Base-by-base conservation (phyloP, 2,329 filamentous ascomycete genomes). In the Botrytis tulipae region DNA sequence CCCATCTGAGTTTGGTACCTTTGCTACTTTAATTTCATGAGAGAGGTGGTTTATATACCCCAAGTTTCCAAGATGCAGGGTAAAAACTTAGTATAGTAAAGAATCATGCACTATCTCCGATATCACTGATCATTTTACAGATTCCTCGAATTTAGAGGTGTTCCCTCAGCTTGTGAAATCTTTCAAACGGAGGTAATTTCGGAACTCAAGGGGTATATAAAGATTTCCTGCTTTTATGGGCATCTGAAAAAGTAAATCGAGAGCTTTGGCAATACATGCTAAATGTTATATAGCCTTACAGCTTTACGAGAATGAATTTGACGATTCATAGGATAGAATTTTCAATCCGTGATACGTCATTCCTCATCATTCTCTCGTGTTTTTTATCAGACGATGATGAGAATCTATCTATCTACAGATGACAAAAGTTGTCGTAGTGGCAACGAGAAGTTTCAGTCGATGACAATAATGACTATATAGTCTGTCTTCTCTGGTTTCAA, bases 71-170 rank as follows among this genome's bases (percentile, higher is more conserved):
- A n/a, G 1, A n/a, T 51, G 0, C 25, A 3, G 3, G 4, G 48
- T 7, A n/a, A 51, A n/a, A 1, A 7, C 7, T 7, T 1, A 0
- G 4, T 0, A 5, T 3, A n/a, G 25, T 1, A 14, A 25, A 4
- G 0, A 51, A 14, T 14, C 4, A 51, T 0, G 25, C 25, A n/a
- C 25, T 3, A 0, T 51, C 25, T 51, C 1, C 12, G 10, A 2
- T 51, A n/a, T 51, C 1, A 1, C 9, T 14, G 5, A 4, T 51
- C 4, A n/a, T 6, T n/a, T 14, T 25, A n/a, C 10, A 51, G 25
- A 4, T 51, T 25, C 10, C 46, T 48, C 22, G 3, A 48, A 10
- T 0, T 5, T 0, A 25, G 9, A 25, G 9, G 46, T 4, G 22
- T 25, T 48, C 9, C 4, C 25, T 51, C 22, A 2, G 4, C 5